Base-by-base conservation (phyloP, 495 filamentous ascomycete genomes). In the Aspergillus nidulans region DNA sequence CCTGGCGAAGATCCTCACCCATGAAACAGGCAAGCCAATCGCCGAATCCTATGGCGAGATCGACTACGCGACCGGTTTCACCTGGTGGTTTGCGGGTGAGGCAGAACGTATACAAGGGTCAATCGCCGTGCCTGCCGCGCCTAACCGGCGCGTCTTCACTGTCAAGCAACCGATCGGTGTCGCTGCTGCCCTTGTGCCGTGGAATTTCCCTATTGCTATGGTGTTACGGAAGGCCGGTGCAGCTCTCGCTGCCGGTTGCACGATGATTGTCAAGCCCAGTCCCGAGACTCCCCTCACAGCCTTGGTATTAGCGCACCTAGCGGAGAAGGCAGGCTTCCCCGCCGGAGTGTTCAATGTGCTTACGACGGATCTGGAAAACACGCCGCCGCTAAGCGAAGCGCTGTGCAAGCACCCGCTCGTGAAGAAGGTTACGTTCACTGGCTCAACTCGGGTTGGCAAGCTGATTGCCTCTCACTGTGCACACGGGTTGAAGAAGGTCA, bases 391-490 rank as follows among this genome's bases (percentile, higher is more conserved):
- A 43, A 85, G 83, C 53, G 78, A 83, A 59, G 79, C 84, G 4
- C 74, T 90, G 26, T 88, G 85, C 59, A 77, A 78, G 28, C 85
- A 86, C 46, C 74, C 77, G 4, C 73, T 78, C 4, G 80, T 90
- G 4, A 82, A 83, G 65, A 89, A 90, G 61, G 80, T 90, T 43
- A 84, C 85, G 1, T 90, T 90, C 66, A 90, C 87, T 3, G 87
- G 87, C 41, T 84, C 80, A 26, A 86, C 84, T 0, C 61, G 77
- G n/a, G 78, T 86, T 4, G 84, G 84, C 8, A 85, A 85, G 56
- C 63, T 86, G 24, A 73, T 87, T 18, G 84, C 84, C 26, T 69
- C 72, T 5, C 76, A 82, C 59, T 82, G 81, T 40, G 73, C 84
- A 0, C 75, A 79, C 19, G 82, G 84, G 1, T 68, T 89, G 48